Percentiles rank a stretch among this genome's conserved stretches.
phyloP scores from a whole-genome alignment of 495 filamentous ascomycete genomes.

The Neurospora sublineolata region DNA sequence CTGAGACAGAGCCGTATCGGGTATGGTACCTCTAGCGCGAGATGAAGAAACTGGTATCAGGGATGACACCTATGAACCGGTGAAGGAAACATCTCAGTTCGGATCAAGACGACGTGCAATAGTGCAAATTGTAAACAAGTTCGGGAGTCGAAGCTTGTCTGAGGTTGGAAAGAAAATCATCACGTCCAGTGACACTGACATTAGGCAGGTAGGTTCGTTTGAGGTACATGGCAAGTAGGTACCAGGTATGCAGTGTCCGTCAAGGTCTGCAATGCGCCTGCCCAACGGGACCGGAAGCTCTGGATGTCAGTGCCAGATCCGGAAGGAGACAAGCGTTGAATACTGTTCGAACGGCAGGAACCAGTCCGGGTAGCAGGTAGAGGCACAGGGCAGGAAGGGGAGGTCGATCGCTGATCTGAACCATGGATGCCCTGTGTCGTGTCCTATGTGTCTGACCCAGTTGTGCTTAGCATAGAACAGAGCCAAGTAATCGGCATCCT shows the following conservation, averaged over 20 bases:
- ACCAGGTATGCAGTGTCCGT: not conserved
- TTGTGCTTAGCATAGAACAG: not conserved
- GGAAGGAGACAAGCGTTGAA: not conserved
- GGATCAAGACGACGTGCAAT: not conserved
- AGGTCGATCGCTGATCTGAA: not conserved
- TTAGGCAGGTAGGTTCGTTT: not conserved
- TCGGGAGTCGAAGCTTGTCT: not conserved
- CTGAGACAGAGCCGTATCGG: not conserved
- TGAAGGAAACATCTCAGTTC: not conserved
- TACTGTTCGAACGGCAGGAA: not conserved
- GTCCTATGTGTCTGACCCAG: not conserved
- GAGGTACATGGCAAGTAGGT: not conserved
- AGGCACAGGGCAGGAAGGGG: not conserved
- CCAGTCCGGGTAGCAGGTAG: not conserved
- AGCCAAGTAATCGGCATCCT: not conserved
- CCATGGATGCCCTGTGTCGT: conserved; percentile 1
- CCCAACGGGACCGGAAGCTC: not conserved
- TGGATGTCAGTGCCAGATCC: not conserved
- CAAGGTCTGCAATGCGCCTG: not conserved
- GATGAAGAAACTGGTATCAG: not conserved
- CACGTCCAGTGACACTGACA: not conserved
- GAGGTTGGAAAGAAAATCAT: not conserved
- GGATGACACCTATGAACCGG: not conserved
- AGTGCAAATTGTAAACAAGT: not conserved
- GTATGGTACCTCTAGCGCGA: not conserved